Base-by-base conservation (phyloP, 345 rosid genomes). In the Eutrema heterophyllum region DNA sequence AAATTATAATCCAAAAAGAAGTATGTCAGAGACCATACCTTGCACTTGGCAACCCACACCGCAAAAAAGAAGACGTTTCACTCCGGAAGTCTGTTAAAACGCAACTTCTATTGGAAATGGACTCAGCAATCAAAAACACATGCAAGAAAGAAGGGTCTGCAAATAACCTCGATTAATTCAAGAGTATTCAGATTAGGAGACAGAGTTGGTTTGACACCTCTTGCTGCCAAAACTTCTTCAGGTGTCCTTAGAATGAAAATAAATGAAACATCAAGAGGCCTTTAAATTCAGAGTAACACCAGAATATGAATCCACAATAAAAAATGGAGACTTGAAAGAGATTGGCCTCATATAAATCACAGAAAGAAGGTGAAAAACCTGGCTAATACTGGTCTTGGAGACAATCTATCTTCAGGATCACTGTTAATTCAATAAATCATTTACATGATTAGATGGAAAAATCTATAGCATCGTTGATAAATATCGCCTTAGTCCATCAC, bases 21-120 rank as follows among this genome's bases (percentile, higher is more conserved):
- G 64, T 40, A 41, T 56, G 71, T 61, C 10, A 55, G 29, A 63
- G 61, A 33, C 30, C 57, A 52, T 73, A 93, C 98, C 98, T 81
- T 89, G 97, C 74, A 93, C 98, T 88, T 93, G 98, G 82, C 98
- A 93, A 63, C 98, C 97, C 63, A 93, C 98, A 30, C 98, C 98
- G 78, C 98, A 91, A 64, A 93, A 91, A 72, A 93, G 97, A 74
- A 93, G 94, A 79, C 96, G 93, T 72, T 93, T 93, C 36, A 93
- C 96, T 33, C 98, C 94, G 6, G 97, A 91, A 57, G 97, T 85
- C 98, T 93, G 82, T 76, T 55, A 14, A 50, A 68, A 38, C 0
- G 39, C 75, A 70, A 46, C 3, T 64, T 36, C 30, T 15, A 48
- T 9, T 15, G 13, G 40, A 51, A 59, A 51, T 59, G 5, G 53